Conservation (phyloP, 805 yeast genomes). For the Starmerella floricola region DNA sequence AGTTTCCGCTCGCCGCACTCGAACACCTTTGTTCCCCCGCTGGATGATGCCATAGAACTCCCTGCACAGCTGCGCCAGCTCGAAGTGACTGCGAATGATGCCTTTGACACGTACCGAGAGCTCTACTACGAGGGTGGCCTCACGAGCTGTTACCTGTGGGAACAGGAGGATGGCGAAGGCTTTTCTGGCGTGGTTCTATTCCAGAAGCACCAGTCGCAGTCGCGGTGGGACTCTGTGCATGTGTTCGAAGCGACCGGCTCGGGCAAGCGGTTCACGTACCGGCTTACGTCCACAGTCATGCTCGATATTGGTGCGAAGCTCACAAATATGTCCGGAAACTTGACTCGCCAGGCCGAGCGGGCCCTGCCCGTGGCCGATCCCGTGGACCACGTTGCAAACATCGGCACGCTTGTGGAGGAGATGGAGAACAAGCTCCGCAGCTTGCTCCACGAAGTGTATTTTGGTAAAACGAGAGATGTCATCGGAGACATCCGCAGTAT, state of each 20-base stretch:
- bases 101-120: slow-evolving; percentile 86
- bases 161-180: slow-evolving; percentile 38
- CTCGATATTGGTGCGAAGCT: slow-evolving; percentile 45
- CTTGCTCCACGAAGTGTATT: slow-evolving; percentile 82
- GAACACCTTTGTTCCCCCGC: slow-evolving; percentile 48
- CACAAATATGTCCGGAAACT: slow-evolving; percentile 58
- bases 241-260: slow-evolving; percentile 48
- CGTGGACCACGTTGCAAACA: slow-evolving; percentile 65
- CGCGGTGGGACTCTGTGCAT: slow-evolving; percentile 82
- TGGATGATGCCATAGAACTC: slow-evolving; percentile 55
- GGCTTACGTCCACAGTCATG: slow-evolving; percentile 77
- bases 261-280: slow-evolving; percentile 33
- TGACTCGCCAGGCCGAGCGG: slow-evolving; percentile 68
- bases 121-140: slow-evolving; percentile 91
- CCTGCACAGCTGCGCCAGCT: slow-evolving; percentile 52
- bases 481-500: slow-evolving; percentile 53
- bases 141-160: slow-evolving; percentile 87
- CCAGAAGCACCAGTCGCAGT: slow-evolving; percentile 40
- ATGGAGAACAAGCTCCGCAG: slow-evolving; percentile 78
- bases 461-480: slow-evolving; percentile 86
- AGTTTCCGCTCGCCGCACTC: slow-evolving; percentile 86
- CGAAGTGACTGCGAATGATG: slow-evolving; percentile 73
- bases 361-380: slow-evolving; percentile 37
- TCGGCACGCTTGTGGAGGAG: slow-evolving; percentile 79
- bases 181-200: slow-evolving; percentile 88